These are phyloP conservation scores for Eutrema japonicum DNA, from an alignment of 345 rosid species.

Conservation along the genomic window DNA sequence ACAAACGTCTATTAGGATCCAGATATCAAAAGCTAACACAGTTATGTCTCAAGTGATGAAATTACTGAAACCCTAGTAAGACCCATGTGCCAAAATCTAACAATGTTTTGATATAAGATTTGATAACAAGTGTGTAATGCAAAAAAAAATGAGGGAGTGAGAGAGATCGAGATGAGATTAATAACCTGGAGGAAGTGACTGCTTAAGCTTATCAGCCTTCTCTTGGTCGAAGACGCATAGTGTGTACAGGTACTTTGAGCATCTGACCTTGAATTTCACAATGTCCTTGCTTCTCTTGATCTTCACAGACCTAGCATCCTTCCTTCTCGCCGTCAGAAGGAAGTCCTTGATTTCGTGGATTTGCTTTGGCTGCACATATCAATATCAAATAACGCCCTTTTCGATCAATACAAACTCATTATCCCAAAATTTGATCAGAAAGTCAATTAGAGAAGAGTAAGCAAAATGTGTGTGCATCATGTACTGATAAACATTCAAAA, in stretches of 20 bases:
- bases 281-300: constrained; percentile 68
- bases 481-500: neutral
- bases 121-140: neutral
- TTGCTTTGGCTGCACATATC: constrained; percentile 59
- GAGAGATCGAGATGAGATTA: neutral
- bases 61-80: neutral
- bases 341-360: constrained; percentile 71
- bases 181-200: constrained; percentile 70
- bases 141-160: neutral
- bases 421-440: neutral
- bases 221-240: constrained; percentile 65
- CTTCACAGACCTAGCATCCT: constrained; percentile 73
- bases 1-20: neutral
- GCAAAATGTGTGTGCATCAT: neutral
- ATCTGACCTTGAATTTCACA: constrained; percentile 70
- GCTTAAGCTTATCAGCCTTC: constrained; percentile 74
- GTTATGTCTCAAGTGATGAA: neutral
- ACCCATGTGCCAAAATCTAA: neutral
- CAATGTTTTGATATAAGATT: neutral
- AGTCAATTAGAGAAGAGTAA: neutral
- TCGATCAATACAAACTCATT: neutral
- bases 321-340: constrained; percentile 71
- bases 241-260: constrained; percentile 69
- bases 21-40: neutral
- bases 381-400: neutral